phyloP scores from a whole-genome alignment of 139 green algal species.

The Chlamydomonas sp. region DNA sequence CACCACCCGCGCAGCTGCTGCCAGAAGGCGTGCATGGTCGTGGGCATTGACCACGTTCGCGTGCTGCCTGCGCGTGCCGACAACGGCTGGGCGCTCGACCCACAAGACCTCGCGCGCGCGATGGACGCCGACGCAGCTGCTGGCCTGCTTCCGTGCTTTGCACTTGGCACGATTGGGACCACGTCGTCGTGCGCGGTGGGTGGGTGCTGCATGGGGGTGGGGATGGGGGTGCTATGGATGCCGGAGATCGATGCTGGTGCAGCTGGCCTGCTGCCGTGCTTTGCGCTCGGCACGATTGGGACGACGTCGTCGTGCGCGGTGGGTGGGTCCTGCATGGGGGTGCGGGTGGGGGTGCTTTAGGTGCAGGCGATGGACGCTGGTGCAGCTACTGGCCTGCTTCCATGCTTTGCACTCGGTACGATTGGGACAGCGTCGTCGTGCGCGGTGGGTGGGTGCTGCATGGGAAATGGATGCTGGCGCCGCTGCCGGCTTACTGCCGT shows the following conservation, averaged over 20 bases:
- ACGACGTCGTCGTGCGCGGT: constrained; percentile 70
- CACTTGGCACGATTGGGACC: constrained; percentile 65
- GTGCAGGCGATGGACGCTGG: too few species aligned
- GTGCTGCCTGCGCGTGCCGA: constrained; percentile 34
- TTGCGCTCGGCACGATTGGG: constrained; percentile 59
- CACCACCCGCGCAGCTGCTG: constrained; percentile 61
- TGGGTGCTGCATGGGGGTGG: too few species aligned
- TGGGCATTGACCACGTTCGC: constrained; percentile 53
- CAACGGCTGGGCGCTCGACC: constrained; percentile 46
- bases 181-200: constrained; percentile 70
- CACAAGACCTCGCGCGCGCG: constrained; percentile 11
- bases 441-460: constrained; percentile 71
- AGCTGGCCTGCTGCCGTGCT: constrained; percentile 66
- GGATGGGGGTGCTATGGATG: too few species aligned
- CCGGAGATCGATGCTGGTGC: too few species aligned
- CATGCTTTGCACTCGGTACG: constrained; percentile 63
- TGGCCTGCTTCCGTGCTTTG: constrained; percentile 69
- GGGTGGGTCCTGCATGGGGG: too few species aligned
- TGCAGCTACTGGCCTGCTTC: constrained; percentile 45
- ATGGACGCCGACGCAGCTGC: constrained; percentile 44
- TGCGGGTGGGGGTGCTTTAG: too few species aligned
- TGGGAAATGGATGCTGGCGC: too few species aligned
- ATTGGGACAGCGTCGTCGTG: constrained; percentile 70
- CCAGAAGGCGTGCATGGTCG: constrained; percentile 74
- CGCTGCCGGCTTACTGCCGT: constrained; percentile 61